Percentiles rank a stretch among this genome's conserved stretches.
Evolutionary conservation across 75 land plant species (phyloP).

Genomic region (Ceratopteris richardii): DNA sequence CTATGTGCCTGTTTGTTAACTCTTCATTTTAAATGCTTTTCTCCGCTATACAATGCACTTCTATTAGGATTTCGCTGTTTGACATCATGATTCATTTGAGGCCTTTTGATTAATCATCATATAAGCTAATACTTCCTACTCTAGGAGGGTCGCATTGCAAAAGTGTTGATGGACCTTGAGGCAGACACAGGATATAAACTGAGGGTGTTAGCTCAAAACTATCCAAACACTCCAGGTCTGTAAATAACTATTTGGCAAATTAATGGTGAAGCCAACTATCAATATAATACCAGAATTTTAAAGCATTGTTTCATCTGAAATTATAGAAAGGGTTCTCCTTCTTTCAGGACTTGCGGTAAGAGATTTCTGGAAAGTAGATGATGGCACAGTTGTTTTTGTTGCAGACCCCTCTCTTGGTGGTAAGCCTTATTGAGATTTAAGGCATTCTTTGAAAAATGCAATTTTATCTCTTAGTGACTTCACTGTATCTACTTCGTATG

Average conservation of each 20-base stretch:
- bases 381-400: slow-evolving; percentile 94
- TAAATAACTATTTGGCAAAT: too few species aligned
- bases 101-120: too few species aligned
- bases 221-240: slow-evolving; percentile 87
- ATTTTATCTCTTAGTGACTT: too few species aligned
- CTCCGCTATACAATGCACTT: too few species aligned
- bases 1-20: too few species aligned
- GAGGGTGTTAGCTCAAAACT: slow-evolving; percentile 92
- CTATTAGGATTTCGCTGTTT: too few species aligned
- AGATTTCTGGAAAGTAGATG: slow-evolving; percentile 98
- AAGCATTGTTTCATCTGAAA: neutral
- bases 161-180: slow-evolving; percentile 54
- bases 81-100: too few species aligned
- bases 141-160: slow-evolving; percentile 59
- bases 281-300: neutral
- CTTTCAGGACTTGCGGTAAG: slow-evolving; percentile 72
- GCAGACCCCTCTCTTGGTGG: slow-evolving; percentile 94
- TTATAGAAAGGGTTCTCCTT: neutral
- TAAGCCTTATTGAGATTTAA: neutral
- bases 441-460: too few species aligned
- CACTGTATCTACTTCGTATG: too few species aligned
- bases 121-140: too few species aligned
- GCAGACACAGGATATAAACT: slow-evolving; percentile 73
- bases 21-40: too few species aligned
- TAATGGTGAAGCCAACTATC: too few species aligned